phyloP scores from a whole-genome alignment of 345 rosid genomes.

The Rhizophora mangle region DNA sequence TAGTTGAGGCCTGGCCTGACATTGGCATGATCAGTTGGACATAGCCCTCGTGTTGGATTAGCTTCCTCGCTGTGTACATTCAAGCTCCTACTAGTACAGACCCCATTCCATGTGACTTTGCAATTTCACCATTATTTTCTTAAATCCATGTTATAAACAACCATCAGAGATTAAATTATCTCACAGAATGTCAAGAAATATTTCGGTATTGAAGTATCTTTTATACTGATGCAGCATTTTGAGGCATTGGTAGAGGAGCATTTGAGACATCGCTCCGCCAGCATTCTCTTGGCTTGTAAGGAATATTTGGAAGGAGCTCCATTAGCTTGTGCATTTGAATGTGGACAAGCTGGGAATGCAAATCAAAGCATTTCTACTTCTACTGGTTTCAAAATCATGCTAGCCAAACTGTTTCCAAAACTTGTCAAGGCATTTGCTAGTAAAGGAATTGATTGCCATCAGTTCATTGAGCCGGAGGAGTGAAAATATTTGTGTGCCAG shows the following conservation, averaged over 20 bases:
- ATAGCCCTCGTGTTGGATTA: too few species aligned
- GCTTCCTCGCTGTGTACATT: too few species aligned
- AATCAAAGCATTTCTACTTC: constrained; percentile 45
- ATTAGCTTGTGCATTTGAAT: constrained; percentile 42
- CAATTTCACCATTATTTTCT: too few species aligned
- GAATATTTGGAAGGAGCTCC: constrained; percentile 72
- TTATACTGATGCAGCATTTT: constrained; percentile 58
- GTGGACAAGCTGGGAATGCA: constrained; percentile 26
- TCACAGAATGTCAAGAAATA: background rate
- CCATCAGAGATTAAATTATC: background rate
- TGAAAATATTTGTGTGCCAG: constrained; percentile 9
- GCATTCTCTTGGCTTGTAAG: constrained; percentile 61
- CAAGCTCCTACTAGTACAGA: too few species aligned
- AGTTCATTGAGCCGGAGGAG: constrained; percentile 29
- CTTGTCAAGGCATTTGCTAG: constrained; percentile 67
- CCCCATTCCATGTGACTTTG: too few species aligned
- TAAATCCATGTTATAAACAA: too few species aligned
- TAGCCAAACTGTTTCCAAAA: constrained; percentile 71
- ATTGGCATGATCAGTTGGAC: too few species aligned
- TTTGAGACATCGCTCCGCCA: constrained; percentile 36
- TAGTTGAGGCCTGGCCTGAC: too few species aligned
- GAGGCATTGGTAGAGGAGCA: constrained; percentile 76
- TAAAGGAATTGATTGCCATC: constrained; percentile 64
- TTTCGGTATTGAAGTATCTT: background rate
- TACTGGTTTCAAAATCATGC: constrained; percentile 95